Evolutionary conservation across 2,329 filamentous ascomycete genomes (phyloP).

Genomic region (Leptographium lundbergii): DNA sequence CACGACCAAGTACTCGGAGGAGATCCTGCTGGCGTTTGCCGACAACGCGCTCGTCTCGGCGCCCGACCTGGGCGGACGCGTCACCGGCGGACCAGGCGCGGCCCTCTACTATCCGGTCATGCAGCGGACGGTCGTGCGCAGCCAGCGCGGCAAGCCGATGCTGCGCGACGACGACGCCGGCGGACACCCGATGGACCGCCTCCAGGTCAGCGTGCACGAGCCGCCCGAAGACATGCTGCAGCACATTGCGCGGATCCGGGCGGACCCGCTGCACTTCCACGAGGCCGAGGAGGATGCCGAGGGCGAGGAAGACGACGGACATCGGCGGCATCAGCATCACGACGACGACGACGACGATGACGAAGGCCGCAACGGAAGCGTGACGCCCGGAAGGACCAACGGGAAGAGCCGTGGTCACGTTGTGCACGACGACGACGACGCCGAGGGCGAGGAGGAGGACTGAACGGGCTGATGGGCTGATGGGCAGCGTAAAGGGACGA

Average conservation of each 20-base stretch:
- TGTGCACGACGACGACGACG: conserved; percentile 24
- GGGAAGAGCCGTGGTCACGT: conserved; percentile 5
- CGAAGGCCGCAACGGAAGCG: neutral
- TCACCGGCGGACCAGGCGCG: conserved; percentile 38
- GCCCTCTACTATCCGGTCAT: conserved; percentile 59
- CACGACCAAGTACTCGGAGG: conserved; percentile 49
- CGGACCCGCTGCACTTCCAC: conserved; percentile 36
- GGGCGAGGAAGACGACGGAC: conserved; percentile 15
- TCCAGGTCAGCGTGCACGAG: conserved; percentile 42
- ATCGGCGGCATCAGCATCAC: conserved; percentile 10
- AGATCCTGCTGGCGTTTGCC: conserved; percentile 47
- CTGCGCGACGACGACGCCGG: conserved; percentile 18
- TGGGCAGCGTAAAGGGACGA: neutral
- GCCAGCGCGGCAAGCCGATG: conserved; percentile 52
- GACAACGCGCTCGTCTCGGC: conserved; percentile 27
- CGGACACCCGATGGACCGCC: conserved; percentile 39
- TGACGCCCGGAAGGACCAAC: conserved; percentile 8
- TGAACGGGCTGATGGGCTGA: neutral
- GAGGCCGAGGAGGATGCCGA: conserved; percentile 23
- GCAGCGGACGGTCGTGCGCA: conserved; percentile 48
- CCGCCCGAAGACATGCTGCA: conserved; percentile 39
- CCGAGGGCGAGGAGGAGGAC: conserved; percentile 29
- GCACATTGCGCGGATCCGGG: conserved; percentile 39
- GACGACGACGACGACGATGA: neutral
- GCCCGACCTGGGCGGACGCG: conserved; percentile 17